Base-by-base conservation (phyloP, 495 filamentous ascomycete genomes). In the Hypoxylon crocopeplum region DNA sequence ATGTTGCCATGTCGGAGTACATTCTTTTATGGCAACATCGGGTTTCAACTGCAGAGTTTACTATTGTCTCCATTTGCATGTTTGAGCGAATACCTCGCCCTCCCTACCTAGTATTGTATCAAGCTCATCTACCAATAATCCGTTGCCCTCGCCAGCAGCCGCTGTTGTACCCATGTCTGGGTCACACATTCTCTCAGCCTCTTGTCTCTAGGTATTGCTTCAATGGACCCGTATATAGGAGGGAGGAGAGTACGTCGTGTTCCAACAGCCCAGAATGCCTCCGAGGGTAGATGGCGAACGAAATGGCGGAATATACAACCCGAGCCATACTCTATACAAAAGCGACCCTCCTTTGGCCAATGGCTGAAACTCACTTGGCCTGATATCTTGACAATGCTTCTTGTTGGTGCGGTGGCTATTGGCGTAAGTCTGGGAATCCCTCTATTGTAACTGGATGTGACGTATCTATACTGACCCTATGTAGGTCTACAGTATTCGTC, bases 361-460 rank as follows among this genome's bases (percentile, higher is more conserved):
- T 81, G 77, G 79, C 27, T 81, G 42, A 76, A 72, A 45, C 60
- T 69, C 0, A 74, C 73, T 17, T 76, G 73, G 72, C 62, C 75
- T 0, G 79, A 82, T 56, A 69, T 82, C 39, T 25, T 82, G 7
- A 78, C 78, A 0, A 80, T 80, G 74, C 48, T 69, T 21, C 27
- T 69, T 27, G 52, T 82, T 40, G 79, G 78, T 15, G 74, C 69
- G 38, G 56, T 80, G 52, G 77, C 73, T 1, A 64, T 82, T 13
- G 74, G 76, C 12, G 79, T 79, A 69, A 54, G 70, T 59, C 8
- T 16, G 13, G 7, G 8, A 22, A 36, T 12, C 8, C 10, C 6
- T 25, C 5, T 13, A 19, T n/a, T n/a, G n/a, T n/a, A n/a, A n/a
- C n/a, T n/a, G n/a, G n/a, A n/a, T n/a, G n/a, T n/a, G n/a, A n/a